Conservation (phyloP, 164 flowering plant genomes). For the Litsea cubeba region DNA sequence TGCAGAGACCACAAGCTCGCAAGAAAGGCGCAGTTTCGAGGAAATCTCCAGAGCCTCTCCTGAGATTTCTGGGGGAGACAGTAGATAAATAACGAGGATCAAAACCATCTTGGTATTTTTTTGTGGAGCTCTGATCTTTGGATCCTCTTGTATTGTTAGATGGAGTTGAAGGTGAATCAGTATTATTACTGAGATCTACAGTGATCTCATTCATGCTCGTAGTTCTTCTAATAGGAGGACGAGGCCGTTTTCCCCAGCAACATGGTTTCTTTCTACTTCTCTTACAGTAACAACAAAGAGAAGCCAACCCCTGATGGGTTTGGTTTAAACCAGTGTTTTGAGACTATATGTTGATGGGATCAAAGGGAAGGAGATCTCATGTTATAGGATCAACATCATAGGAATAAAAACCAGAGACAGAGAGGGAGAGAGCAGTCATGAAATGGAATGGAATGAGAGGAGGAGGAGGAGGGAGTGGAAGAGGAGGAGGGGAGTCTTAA, state of each 20-base stretch:
- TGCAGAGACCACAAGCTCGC: constrained; percentile 57
- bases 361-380: background rate
- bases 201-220: constrained; percentile 62
- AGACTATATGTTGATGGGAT: background rate
- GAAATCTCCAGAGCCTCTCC: constrained; percentile 34
- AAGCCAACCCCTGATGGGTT: background rate
- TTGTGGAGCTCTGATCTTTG: background rate
- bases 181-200: constrained; percentile 29
- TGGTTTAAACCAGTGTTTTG: background rate
- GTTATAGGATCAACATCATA: background rate
- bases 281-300: background rate
- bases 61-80: constrained; percentile 27
- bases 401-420: background rate
- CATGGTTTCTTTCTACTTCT: constrained; percentile 22
- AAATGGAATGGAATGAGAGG: constrained; percentile 5
- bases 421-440: too few species aligned
- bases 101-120: background rate
- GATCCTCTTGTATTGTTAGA: background rate
- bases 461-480: background rate
- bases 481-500: background rate
- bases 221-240: constrained; percentile 56
- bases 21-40: constrained; percentile 42
- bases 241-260: constrained; percentile 66
- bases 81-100: constrained; percentile 25
- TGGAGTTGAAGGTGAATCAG: background rate